A percentile compares a stretch with the other conserved stretches of the same genome.
phyloP scores from a whole-genome alignment of 192 early-diverging fungal genomes.

The Coemansia sp. region DNA sequence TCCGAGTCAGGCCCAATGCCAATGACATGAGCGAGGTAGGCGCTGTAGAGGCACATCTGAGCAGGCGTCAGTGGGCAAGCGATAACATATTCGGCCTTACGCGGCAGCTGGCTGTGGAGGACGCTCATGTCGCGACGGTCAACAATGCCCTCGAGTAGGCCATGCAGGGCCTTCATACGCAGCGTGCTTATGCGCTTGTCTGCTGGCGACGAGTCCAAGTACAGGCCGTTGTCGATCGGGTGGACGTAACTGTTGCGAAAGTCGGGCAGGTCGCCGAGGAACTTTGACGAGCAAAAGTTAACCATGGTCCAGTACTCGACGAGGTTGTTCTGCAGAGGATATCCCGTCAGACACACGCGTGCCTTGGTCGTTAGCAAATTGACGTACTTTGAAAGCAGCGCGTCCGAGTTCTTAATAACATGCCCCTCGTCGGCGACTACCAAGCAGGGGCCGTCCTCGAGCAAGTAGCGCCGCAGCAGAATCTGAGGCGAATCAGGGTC shows the following conservation, averaged over 20 bases:
- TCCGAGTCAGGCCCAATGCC: not conserved
- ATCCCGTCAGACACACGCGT: slow-evolving; percentile 79
- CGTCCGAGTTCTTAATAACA: slow-evolving; percentile 62
- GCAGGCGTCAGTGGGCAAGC: slow-evolving; percentile 60
- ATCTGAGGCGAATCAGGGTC: not conserved
- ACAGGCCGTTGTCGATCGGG: slow-evolving; percentile 66
- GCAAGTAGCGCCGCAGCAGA: slow-evolving; percentile 38
- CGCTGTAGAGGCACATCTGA: slow-evolving; percentile 64
- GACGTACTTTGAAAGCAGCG: slow-evolving; percentile 24
- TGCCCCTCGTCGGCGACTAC: slow-evolving; percentile 87
- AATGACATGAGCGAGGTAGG: slow-evolving; percentile 21
- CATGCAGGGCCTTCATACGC: slow-evolving; percentile 62
- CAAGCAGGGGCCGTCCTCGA: slow-evolving; percentile 71
- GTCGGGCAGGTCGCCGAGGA: slow-evolving; percentile 58
- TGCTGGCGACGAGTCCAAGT: slow-evolving; percentile 48
- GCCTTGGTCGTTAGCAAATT: slow-evolving; percentile 57
- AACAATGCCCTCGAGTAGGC: slow-evolving; percentile 68
- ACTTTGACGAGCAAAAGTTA: slow-evolving; percentile 69
- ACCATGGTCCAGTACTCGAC: slow-evolving; percentile 82
- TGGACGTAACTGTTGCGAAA: slow-evolving; percentile 64
- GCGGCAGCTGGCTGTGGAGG: slow-evolving; percentile 62
- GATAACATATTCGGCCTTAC: slow-evolving; percentile 75
- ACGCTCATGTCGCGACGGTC: slow-evolving; percentile 59
- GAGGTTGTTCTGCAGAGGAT: slow-evolving; percentile 84
- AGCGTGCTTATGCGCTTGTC: slow-evolving; percentile 22